phyloP scores from a whole-genome alignment of 2,329 filamentous ascomycete species.

The Diaporthe nobilis region DNA sequence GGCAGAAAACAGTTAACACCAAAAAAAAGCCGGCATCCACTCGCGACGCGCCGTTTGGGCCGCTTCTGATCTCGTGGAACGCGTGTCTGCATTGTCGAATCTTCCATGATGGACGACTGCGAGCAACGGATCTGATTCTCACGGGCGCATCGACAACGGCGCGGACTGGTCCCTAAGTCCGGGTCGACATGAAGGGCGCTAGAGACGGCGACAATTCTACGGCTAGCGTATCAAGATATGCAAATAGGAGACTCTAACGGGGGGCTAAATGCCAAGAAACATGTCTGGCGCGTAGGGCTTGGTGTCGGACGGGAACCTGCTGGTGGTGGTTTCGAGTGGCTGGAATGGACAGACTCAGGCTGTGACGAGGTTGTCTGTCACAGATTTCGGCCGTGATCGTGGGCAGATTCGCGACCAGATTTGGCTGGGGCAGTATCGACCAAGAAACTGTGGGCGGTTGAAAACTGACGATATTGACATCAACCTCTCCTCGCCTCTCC shows the following conservation, averaged over 20 bases:
- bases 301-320: neutral
- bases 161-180: neutral
- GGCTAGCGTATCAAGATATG: neutral
- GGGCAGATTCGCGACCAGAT: slow-evolving; percentile 17
- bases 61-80: neutral
- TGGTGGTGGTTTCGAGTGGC: neutral
- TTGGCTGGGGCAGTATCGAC: neutral
- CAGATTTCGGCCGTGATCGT: neutral
- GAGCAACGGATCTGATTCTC: slow-evolving; percentile 7
- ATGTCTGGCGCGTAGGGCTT: slow-evolving; percentile 22
- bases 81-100: neutral
- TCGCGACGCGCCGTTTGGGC: neutral
- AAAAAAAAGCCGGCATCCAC: neutral
- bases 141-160: neutral
- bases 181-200: slow-evolving; percentile 2
- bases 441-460: slow-evolving; percentile 6
- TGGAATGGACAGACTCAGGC: neutral
- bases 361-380: slow-evolving; percentile 8
- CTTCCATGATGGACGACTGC: slow-evolving; percentile 2
- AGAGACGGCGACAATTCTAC: neutral
- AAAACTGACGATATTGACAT: slow-evolving; percentile 29
- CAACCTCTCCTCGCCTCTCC: neutral
- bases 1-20: neutral
- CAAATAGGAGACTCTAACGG: neutral
- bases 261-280: slow-evolving; percentile 23